A percentile compares a stretch with the other conserved stretches of the same genome.
Conservation (phyloP, 257 asterid species). For the Nicotiana knightiana region DNA sequence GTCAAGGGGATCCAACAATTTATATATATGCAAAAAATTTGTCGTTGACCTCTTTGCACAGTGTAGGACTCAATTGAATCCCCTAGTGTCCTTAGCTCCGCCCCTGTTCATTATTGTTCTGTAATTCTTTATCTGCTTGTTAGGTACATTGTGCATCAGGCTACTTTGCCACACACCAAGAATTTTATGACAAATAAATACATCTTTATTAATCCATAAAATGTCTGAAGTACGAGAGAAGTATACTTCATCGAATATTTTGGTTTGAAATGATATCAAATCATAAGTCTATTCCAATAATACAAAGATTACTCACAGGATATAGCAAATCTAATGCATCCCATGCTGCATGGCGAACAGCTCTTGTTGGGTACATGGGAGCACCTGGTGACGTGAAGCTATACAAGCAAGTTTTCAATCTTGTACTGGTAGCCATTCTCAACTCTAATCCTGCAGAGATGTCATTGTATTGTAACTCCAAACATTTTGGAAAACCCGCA, state of each 20-base stretch:
- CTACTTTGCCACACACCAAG: background rate
- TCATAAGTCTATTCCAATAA: background rate
- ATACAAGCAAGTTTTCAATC: constrained; percentile 84
- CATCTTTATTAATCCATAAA: background rate
- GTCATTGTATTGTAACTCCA: background rate
- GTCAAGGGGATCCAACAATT: too few relatives aligned
- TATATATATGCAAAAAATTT: too few relatives aligned
- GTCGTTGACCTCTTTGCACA: too few relatives aligned
- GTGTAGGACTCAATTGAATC: too few relatives aligned
- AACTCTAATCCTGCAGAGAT: constrained; percentile 66
- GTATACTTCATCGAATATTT: background rate
- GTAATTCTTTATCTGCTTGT: background rate
- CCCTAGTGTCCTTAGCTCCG: too few relatives aligned
- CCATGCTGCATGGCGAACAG: constrained; percentile 99
- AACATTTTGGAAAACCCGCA: background rate
- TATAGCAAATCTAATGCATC: constrained; percentile 77
- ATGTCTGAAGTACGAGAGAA: background rate
- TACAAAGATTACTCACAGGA: constrained; percentile 55
- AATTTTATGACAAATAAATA: background rate
- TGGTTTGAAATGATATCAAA: background rate
- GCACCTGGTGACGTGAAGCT: constrained; percentile 99
- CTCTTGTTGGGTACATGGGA: constrained; percentile 96
- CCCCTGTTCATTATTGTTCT: background rate
- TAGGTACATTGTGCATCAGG: background rate
- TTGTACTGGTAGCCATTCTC: constrained; percentile 82